These are phyloP conservation scores for Ophiognomonia clavigignenti-juglandacearum DNA, from an alignment of 2,329 filamentous ascomycete species.

Conservation along the genomic window DNA sequence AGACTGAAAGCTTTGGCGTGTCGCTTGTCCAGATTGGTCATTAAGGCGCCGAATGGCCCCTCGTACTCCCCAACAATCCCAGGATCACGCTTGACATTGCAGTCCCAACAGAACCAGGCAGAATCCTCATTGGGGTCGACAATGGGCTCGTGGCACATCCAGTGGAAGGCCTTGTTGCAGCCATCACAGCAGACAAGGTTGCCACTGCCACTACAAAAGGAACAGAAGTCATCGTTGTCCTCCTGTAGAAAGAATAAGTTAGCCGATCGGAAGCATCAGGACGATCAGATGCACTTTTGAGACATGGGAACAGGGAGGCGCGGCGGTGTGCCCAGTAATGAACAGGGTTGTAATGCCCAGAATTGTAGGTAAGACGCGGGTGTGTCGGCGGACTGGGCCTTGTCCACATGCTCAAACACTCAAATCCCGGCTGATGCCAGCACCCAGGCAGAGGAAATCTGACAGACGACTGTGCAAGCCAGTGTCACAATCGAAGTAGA, in stretches of 20 bases:
- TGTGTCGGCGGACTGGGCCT: constrained; percentile 10
- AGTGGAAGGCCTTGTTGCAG: constrained; percentile 86
- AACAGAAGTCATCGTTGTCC: constrained; percentile 89
- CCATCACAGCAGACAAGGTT: constrained; percentile 91
- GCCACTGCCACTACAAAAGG: constrained; percentile 77
- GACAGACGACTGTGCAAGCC: too few species aligned
- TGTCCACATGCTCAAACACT: constrained; percentile 9
- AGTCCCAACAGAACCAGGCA: constrained; percentile 76
- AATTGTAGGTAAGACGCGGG: constrained; percentile 7
- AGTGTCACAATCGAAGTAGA: neutral
- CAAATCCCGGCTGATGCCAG: constrained; percentile 11
- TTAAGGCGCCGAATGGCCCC: constrained; percentile 58
- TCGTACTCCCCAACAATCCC: constrained; percentile 40
- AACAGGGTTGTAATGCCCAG: constrained; percentile 14
- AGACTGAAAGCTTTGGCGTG: constrained; percentile 71
- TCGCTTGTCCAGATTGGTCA: constrained; percentile 60
- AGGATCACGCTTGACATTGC: constrained; percentile 47
- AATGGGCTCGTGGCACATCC: constrained; percentile 80
- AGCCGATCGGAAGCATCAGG: constrained; percentile 5
- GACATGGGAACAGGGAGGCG: constrained; percentile 12
- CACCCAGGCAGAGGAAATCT: constrained; percentile 3
- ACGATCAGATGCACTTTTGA: constrained; percentile 12
- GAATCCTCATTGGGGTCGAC: constrained; percentile 55
- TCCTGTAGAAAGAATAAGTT: constrained; percentile 33
- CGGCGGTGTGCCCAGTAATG: constrained; percentile 12